A percentile compares a stretch with the other conserved stretches of the same genome.
Conservation (phyloP, 2,329 filamentous ascomycete species). For the Aspergillus transmontanensis region DNA sequence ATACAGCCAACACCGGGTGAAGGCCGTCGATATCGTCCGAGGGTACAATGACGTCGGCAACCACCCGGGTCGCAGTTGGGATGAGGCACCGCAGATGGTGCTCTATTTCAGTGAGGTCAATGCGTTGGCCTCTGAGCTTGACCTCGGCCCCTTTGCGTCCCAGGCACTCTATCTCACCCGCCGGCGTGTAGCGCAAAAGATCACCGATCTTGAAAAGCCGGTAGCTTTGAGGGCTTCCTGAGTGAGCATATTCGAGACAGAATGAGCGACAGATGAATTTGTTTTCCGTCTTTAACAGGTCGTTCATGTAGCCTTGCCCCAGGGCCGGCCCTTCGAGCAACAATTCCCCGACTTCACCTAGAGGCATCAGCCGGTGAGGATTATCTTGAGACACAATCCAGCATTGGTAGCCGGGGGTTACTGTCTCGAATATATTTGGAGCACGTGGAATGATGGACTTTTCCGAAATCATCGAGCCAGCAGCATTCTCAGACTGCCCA, state of each 20-base stretch:
- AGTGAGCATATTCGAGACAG: background rate
- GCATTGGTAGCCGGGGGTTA: background rate
- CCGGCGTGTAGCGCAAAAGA: background rate
- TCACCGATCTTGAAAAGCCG: background rate
- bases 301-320: slow-evolving; percentile 9
- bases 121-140: background rate
- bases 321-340: slow-evolving; percentile 12
- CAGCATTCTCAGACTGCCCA: background rate
- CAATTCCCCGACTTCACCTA: slow-evolving; percentile 6
- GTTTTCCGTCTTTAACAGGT: background rate
- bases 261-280: background rate
- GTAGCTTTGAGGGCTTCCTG: background rate
- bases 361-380: background rate
- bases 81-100: background rate
- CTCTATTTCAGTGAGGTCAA: background rate
- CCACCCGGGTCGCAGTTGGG: slow-evolving; percentile 2
- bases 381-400: background rate
- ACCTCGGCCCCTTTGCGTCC: background rate
- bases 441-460: background rate
- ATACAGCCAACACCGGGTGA: background rate
- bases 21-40: background rate
- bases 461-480: background rate
- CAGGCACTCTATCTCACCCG: background rate
- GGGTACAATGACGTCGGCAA: background rate
- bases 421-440: background rate